Percentiles rank a stretch among this genome's conserved stretches.
These are phyloP conservation scores for Penicillium sp. DNA, from an alignment of 2,329 filamentous ascomycete genomes.

Conservation along the genomic window DNA sequence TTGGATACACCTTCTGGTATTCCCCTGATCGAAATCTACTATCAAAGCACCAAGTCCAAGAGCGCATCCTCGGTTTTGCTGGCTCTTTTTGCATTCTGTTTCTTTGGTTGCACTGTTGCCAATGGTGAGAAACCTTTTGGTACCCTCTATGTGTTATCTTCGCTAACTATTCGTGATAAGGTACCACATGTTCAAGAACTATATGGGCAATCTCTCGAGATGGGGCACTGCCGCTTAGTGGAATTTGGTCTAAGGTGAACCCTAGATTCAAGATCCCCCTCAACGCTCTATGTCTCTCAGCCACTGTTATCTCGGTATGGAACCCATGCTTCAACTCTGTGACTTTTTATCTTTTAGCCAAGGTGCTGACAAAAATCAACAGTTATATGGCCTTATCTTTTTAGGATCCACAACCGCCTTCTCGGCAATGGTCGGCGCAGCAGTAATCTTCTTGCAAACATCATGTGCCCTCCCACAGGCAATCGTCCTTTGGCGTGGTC, in stretches of 20 bases:
- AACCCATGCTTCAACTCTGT: background rate
- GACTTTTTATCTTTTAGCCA: background rate
- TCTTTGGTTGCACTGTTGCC: constrained; percentile 9
- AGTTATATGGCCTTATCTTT: constrained; percentile 5
- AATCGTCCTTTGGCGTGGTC: constrained; percentile 4
- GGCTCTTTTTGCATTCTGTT: constrained; percentile 10
- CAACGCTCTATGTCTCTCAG: constrained; percentile 6
- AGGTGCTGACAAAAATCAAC: background rate
- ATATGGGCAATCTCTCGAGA: constrained; percentile 9
- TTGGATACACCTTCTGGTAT: constrained; percentile 5
- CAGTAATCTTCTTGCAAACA: constrained; percentile 9
- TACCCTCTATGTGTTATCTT: too few species aligned
- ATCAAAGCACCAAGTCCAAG: constrained; percentile 9
- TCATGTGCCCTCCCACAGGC: constrained; percentile 10
- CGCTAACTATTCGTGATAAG: background rate
- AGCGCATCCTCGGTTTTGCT: constrained; percentile 1
- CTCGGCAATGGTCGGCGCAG: constrained; percentile 10
- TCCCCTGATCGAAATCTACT: constrained; percentile 14
- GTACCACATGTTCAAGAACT: constrained; percentile 7
- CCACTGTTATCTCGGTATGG: constrained; percentile 3
- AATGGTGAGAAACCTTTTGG: too few species aligned
- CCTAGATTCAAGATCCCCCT: constrained; percentile 5
- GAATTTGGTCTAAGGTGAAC: background rate
- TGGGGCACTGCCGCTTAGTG: constrained; percentile 3
- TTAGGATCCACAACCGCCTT: constrained; percentile 10